Conservation (phyloP, 768 basidiomycete genomes). For the Lactarius evosmus region DNA sequence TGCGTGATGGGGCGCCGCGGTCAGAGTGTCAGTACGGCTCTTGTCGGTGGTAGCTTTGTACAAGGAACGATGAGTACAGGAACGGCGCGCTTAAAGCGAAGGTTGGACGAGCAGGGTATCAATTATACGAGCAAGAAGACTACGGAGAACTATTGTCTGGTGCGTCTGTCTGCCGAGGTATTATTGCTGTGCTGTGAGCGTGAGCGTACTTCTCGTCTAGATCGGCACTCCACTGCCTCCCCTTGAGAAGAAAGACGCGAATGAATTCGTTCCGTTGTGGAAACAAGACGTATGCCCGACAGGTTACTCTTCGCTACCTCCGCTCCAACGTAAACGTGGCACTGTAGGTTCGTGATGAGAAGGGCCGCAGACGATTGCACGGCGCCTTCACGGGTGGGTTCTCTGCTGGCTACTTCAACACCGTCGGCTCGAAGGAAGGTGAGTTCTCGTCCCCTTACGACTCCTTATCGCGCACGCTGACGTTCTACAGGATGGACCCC, state of each 20-base stretch:
- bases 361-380: conserved; percentile 88
- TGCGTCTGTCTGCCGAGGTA: conserved; percentile 35
- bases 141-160: conserved; percentile 84
- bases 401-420: conserved; percentile 96
- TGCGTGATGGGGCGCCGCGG: not conserved
- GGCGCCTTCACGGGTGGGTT: conserved; percentile 99
- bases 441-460: not conserved
- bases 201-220: conserved; percentile 39
- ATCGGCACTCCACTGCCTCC: conserved; percentile 94
- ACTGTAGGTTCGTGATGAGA: conserved; percentile 81
- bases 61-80: conserved; percentile 36
- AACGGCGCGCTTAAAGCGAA: conserved; percentile 68
- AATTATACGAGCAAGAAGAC: conserved; percentile 67
- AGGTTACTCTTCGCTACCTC: conserved; percentile 27
- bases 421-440: conserved; percentile 96
- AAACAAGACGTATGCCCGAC: conserved; percentile 78
- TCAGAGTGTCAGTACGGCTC: not conserved
- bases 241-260: conserved; percentile 88
- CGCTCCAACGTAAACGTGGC: conserved; percentile 22
- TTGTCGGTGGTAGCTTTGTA: not conserved
- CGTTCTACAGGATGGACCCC: conserved; percentile 85
- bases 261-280: conserved; percentile 97
- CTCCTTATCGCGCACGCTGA: conserved; percentile 2
- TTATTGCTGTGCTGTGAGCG: conserved; percentile 14
- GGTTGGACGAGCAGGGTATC: conserved; percentile 76